Percentiles rank a stretch among this genome's conserved stretches.
Conservation (phyloP, 2,329 filamentous ascomycete genomes). For the Hypoxylon sp. region DNA sequence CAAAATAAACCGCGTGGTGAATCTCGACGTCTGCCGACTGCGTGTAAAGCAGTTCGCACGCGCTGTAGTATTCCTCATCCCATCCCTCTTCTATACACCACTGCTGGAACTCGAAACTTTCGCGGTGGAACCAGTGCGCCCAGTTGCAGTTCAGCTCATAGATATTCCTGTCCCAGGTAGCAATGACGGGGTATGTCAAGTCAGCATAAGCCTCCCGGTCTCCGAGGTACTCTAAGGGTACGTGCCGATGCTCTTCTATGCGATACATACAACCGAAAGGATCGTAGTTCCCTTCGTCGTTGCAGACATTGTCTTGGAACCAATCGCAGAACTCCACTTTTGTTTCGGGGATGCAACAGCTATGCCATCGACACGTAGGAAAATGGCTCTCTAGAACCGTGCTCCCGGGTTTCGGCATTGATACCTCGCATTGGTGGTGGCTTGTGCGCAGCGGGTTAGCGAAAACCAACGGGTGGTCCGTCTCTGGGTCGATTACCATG, state of each 20-base stretch:
- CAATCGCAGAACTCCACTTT: constrained; percentile 32
- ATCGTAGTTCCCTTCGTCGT: constrained; percentile 7
- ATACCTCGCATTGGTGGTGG: constrained; percentile 44
- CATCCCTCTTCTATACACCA: neutral
- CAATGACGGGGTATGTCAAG: neutral
- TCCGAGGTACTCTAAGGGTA: constrained; percentile 39
- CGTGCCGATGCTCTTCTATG: constrained; percentile 41
- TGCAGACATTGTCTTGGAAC: neutral
- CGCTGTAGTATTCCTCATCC: constrained; percentile 11
- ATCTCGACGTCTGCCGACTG: constrained; percentile 25
- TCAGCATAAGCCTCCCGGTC: neutral
- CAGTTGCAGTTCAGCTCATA: neutral
- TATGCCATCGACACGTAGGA: constrained; percentile 42
- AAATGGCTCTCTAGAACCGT: constrained; percentile 7
- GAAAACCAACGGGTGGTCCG: constrained; percentile 16
- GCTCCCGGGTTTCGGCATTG: neutral
- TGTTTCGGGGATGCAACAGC: constrained; percentile 36
- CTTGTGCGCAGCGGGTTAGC: constrained; percentile 41
- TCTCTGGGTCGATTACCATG: constrained; percentile 36
- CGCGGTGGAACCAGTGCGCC: constrained; percentile 20
- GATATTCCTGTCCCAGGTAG: constrained; percentile 36
- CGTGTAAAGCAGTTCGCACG: constrained; percentile 33
- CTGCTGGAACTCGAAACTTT: neutral
- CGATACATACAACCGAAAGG: constrained; percentile 42
- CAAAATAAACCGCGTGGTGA: constrained; percentile 9